Conservation (phyloP, 2,329 filamentous ascomycete species). For the Trichothecium roseum region DNA sequence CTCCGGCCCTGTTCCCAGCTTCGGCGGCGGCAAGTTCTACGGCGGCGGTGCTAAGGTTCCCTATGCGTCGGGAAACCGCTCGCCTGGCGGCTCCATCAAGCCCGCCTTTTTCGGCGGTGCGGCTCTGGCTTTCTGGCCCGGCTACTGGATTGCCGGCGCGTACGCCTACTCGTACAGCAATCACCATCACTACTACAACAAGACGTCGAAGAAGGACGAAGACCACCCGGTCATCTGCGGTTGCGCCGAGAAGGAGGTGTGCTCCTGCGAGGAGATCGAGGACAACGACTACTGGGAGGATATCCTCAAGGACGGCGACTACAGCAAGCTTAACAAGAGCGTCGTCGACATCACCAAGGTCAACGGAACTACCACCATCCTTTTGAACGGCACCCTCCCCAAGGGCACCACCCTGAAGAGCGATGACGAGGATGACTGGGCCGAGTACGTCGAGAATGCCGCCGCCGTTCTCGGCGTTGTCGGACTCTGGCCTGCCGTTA, state of each 20-base stretch:
- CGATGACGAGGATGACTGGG: conserved; percentile 27
- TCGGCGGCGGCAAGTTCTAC: conserved; percentile 55
- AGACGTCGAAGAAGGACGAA: conserved; percentile 29
- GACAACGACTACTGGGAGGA: conserved; percentile 47
- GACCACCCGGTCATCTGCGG: conserved; percentile 27
- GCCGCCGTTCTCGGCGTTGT: conserved; percentile 23
- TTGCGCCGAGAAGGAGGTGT: conserved; percentile 40
- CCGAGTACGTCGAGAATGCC: conserved; percentile 24
- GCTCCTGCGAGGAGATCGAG: conserved; percentile 60
- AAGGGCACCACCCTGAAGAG: conserved; percentile 49
- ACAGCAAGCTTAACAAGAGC: conserved; percentile 46
- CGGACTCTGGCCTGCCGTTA: conserved; percentile 40
- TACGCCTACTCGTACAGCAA: conserved; percentile 46
- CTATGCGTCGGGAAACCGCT: conserved; percentile 42
- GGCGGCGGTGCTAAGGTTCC: conserved; percentile 53
- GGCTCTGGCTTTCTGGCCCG: conserved; percentile 50
- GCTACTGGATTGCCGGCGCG: conserved; percentile 52
- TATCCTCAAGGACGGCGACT: conserved; percentile 56
- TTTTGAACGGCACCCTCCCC: conserved; percentile 67
- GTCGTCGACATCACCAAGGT: conserved; percentile 49
- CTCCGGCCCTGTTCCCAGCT: conserved; percentile 44
- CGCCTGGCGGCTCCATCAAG: background rate
- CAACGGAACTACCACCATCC: conserved; percentile 53
- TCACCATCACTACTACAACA: conserved; percentile 37
- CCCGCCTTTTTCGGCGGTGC: conserved; percentile 36